Evolutionary conservation across 2,329 filamentous ascomycete genomes (phyloP), one percentile per base, ranked within the genome.

Genomic region (Alternaria sp.): DNA sequence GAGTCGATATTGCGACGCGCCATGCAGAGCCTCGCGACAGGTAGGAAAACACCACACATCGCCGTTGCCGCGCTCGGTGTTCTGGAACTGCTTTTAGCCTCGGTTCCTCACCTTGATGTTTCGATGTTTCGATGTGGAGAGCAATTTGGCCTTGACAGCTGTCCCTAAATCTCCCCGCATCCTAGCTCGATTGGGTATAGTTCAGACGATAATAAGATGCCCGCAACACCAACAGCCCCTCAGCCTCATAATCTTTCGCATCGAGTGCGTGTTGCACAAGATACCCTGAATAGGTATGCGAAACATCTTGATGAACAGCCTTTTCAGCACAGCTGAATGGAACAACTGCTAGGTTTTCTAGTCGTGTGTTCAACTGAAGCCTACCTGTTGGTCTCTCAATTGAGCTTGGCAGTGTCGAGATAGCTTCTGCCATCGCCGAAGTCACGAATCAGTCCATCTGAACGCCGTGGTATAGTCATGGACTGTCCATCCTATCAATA

Each of bases 71-170:
- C 37, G 9, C 37, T 18, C 37, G 37, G 21, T 41, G 5, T 26
- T 51, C 30, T 45, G 25, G 12, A 5, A 8, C n/a, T 21, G 30
- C 21, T 18, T 50, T n/a, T 55, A 60, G 57, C 57, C 23, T 60
- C 37, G 20, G 49, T 37, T n/a, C 41, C 50, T 60, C 6, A 37
- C 20, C 49, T 14, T 50, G n/a, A 11, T 54, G 47, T 59, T 59
- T 33, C 46, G 21, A 59, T 50, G 57, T 59, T 59, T 44, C 46
- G n/a, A 59, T 50, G 47, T 30, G 47, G 49, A 45, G 20, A 44
- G 26, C 49, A 60, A 45, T 60, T 60, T 44, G 47, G 57, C 57
- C 49, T 26, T 55, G 37, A 43, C 20, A 33, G 14, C 23, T 53
- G 49, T 37, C 49, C 30, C 30, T 53, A 21, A 53, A 23, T 23